Evolutionary conservation across 148 eudicot species (phyloP), one percentile per base, ranked within the genome.

Genomic region (Hydrangea macrophylla): DNA sequence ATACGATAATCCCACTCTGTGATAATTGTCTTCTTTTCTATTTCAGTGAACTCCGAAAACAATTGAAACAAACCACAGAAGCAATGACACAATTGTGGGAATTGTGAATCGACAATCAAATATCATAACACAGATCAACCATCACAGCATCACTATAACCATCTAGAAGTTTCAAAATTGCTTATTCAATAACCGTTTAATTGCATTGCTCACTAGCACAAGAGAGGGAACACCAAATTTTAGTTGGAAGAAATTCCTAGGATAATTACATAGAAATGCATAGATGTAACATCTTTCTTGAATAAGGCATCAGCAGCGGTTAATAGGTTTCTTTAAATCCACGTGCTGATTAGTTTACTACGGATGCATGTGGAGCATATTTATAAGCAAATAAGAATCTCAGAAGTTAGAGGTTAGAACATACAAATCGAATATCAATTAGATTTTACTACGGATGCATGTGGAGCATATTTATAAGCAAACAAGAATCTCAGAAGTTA

Each of bases 1-100:
- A 55, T 65, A 22, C 24, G 69, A 72, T n/a, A n/a, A n/a, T n/a
- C n/a, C n/a, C n/a, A n/a, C n/a, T 44, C n/a, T 1, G 26, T 6
- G 31, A 30, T 0, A 54, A 60, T 30, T 31, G 6, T 5, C 18
- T 31, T 30, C 17, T 58, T 58, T 36, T 37, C 61, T 27, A 58
- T n/a, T n/a, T n/a, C n/a, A n/a, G 31, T 30, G 15, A 59, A 33
- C 18, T n/a, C n/a, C n/a, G n/a, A n/a, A 13, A 30, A 58, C 33
- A 56, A 42, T 12, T 8, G 50, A 42, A 7, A 13, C 20, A 7
- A 5, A 30, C 32, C 26, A 59, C 6, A 17, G 33, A 60, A 60
- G 27, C 24, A 60, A 45, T 35, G 64, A 28, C 1, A 22, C 10
- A 36, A 35, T 31, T 31, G 8, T n/a, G 30, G 60, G 36, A 57